Base-by-base conservation (phyloP, 2,329 filamentous ascomycete species). In the Neofusicoccum kwambonambiense region DNA sequence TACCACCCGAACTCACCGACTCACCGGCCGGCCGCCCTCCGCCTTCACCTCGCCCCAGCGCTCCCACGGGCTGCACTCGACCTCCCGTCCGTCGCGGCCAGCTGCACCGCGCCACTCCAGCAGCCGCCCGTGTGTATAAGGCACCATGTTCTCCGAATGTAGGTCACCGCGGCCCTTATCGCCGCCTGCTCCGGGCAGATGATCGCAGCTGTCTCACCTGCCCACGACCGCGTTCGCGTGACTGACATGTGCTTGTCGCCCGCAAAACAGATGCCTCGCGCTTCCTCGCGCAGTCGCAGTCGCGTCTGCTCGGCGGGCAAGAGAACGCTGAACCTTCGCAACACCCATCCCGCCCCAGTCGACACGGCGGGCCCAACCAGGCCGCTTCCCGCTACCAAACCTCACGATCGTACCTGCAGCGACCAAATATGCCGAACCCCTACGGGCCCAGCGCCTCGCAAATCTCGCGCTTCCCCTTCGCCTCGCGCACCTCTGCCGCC, bases 271-370 rank as follows among this genome's bases (percentile, higher is more conserved):
- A 98, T 89, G 95, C 95, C 73, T 98, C 94, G 70, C 90, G 90
- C 71, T 99, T 99, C 78, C 88, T 99, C 72, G 92, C 93, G 67
- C 95, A 98, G 86, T 97, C 93, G 70, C 93, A 97, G 83, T 96
- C 93, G 67, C 90, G 92, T 68, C 83, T 98, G 73, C 92, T 90
- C 70, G 93, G 79, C 86, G 90, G 75, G 79, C 86, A 80, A 69
- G 54, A 65, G 35, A 65, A 51, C 63, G 56, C 44, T 13, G 63
- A 65, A 9, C 19, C 45, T 11, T 35, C 42, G 42, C 52, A 75
- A 69, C 69, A 75, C 11, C 66, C 60, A 62, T 87, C 64, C 77
- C 81, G 60, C 75, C 70, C 70, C 77, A 83, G 70, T 73, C 77
- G 78, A 69, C 81, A 78, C 73, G 81, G 56, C 79, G 57, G 75